A percentile compares a stretch with the other conserved stretches of the same genome.
Conservation (phyloP, 306 rosid species). For the Cajanus cajan region DNA sequence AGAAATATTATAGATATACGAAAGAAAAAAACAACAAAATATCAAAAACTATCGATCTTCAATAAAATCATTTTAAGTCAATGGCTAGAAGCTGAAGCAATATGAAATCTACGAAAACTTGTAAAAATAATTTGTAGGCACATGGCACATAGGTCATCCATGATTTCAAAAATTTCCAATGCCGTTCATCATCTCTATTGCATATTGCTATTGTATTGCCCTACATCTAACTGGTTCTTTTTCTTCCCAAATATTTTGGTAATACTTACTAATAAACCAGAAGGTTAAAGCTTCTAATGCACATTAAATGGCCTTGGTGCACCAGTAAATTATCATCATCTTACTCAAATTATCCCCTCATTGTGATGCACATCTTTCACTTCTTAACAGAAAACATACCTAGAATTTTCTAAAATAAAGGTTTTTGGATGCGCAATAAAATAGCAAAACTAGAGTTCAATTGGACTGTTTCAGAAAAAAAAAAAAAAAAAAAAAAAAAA, state of each 20-base stretch:
- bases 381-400: neutral
- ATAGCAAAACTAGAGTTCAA: neutral
- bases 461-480: neutral
- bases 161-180: neutral
- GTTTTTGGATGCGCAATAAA: neutral
- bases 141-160: neutral
- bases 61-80: neutral
- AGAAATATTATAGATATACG: constrained; percentile 9
- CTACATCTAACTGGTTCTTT: neutral
- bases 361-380: neutral
- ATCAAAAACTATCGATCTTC: neutral
- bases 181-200: neutral
- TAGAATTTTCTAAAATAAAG: neutral
- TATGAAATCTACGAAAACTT: neutral
- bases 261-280: constrained; percentile 7
- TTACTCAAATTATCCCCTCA: constrained; percentile 4
- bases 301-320: neutral
- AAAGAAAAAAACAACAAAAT: neutral
- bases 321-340: neutral
- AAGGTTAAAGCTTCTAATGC: neutral
- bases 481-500: too few relatives aligned
- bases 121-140: constrained; percentile 1
- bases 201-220: neutral
- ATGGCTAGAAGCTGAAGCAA: neutral
- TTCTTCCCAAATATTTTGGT: constrained; percentile 7